Evolutionary conservation across 176 grass and related monocot species (phyloP), one percentile per base, ranked within the genome.

Genomic region (Thalia dealbata): DNA sequence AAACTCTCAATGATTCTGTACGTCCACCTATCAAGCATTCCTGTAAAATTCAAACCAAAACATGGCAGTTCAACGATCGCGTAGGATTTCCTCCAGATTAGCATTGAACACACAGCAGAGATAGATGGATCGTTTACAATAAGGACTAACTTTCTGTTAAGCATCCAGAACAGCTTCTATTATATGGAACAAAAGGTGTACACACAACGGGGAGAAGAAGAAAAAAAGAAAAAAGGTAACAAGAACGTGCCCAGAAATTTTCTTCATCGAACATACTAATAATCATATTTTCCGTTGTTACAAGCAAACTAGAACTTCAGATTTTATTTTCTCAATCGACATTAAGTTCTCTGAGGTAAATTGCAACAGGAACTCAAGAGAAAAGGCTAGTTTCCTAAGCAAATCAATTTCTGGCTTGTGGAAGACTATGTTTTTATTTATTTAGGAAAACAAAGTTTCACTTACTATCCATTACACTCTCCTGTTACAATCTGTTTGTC

Each of bases 1-100:
- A 86, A 41, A 0, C 89, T 79, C 61, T 87, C 92, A 9, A 96
- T 86, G 51, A 96, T 73, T 79, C 76, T 76, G 73, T 90, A 96
- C 89, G 92, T 96, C 92, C 92, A 96, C 54, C 92, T 76, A 75
- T 96, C 92, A 78, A 96, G 89, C 92, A 96, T 96, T 86, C 92
- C 89, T 92, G 82, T 61, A 73, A 56, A 46, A 64, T 28, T 3
- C 2, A 2, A 63, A 55, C 27, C 50, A 10, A 44, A 54, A 82
- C 27, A 70, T 68, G 25, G 46, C 2, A 0, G n/a, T 55, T 32
- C 67, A 44, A 68, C 50, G 59, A 61, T 29, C 35, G 50, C 4
- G 22, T 58, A 1, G 21, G 19, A 22, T 64, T 22, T 65, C 21
- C 35, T 6, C 14, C 23, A 73, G 9, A 24, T 63, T 62, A 67